Evolutionary conservation across 1,284 basidiomycete genomes (phyloP).

Genomic region (Cryptococcus sp.): DNA sequence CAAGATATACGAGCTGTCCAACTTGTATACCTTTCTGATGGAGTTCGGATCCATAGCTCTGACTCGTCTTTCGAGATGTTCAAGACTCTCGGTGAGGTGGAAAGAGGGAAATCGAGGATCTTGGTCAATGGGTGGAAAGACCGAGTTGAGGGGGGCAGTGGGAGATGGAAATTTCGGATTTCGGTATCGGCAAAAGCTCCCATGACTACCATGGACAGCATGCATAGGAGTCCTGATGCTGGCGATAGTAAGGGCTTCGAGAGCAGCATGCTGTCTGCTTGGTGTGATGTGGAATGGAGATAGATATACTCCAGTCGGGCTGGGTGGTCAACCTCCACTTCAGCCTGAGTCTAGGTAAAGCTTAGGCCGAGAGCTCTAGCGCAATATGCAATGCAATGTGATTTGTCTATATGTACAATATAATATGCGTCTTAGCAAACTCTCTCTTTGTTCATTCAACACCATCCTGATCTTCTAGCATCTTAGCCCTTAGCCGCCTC

Average conservation of each 20-base stretch:
- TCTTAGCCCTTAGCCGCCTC: conserved; percentile 9
- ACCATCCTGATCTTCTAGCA: neutral
- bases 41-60: neutral
- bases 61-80: conserved; percentile 2
- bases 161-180: conserved; percentile 35
- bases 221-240: too few relatives aligned
- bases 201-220: too few relatives aligned
- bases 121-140: conserved; percentile 1
- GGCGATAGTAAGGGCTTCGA: too few relatives aligned
- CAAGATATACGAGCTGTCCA: conserved; percentile 40
- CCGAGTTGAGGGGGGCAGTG: conserved; percentile 6
- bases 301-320: too few relatives aligned
- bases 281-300: too few relatives aligned
- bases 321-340: neutral
- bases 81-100: conserved; percentile 12
- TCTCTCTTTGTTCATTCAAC: neutral
- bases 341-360: too few relatives aligned
- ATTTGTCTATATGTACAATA: neutral
- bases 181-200: conserved; percentile 31
- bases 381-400: neutral
- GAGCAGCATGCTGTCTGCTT: too few relatives aligned
- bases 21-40: neutral
- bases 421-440: too few relatives aligned
- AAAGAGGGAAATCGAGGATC: conserved; percentile 9
- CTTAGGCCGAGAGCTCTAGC: too few relatives aligned